Evolutionary conservation across 2,329 filamentous ascomycete genomes (phyloP).

Genomic region (Ascocoryne sarcoides): DNA sequence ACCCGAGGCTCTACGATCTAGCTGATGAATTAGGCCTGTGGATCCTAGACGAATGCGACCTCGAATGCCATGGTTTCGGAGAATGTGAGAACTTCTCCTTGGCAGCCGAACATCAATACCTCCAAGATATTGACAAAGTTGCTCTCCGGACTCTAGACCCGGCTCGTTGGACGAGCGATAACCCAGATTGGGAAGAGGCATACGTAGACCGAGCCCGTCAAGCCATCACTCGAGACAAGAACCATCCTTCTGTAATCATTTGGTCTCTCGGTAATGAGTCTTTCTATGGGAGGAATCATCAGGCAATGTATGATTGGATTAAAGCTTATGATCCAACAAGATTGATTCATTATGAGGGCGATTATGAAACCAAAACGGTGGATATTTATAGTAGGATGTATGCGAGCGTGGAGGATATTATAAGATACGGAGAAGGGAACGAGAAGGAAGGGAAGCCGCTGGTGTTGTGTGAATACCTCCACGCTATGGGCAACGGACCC

Average conservation of each 20-base stretch:
- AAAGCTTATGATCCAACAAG: conserved; percentile 41
- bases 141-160: conserved; percentile 38
- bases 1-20: conserved; percentile 50
- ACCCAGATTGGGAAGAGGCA: conserved; percentile 40
- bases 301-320: conserved; percentile 46
- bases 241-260: conserved; percentile 46
- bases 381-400: conserved; percentile 52
- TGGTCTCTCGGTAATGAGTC: conserved; percentile 52
- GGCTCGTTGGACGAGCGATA: conserved; percentile 41
- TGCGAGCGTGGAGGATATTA: conserved; percentile 31
- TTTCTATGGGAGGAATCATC: conserved; percentile 47
- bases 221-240: conserved; percentile 45
- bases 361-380: conserved; percentile 39
- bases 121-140: conserved; percentile 37
- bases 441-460: conserved; percentile 27
- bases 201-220: conserved; percentile 49
- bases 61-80: conserved; percentile 45
- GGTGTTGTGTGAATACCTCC: conserved; percentile 30
- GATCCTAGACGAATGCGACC: conserved; percentile 49
- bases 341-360: conserved; percentile 48
- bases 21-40: conserved; percentile 56
- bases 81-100: conserved; percentile 26
- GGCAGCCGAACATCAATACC: conserved; percentile 26
- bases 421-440: conserved; percentile 7
- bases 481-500: conserved; percentile 51